A percentile compares a stretch with the other conserved stretches of the same genome.
phyloP scores from a whole-genome alignment of 345 rosid species.

The Eucalyptus virginea region DNA sequence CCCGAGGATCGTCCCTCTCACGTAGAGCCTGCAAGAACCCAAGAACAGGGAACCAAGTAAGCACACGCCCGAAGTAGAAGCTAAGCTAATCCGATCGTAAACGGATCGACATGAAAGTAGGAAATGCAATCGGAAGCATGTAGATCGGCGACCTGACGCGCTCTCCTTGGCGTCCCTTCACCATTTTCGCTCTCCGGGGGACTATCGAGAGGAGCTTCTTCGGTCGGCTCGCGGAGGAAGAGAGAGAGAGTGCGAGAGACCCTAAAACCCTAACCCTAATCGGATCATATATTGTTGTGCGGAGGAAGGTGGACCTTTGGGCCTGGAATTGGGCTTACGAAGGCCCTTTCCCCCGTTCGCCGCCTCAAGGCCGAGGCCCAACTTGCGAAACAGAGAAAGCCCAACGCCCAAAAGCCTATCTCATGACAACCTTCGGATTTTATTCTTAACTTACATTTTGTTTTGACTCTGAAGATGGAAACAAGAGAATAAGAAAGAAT shows the following conservation, averaged over 20 bases:
- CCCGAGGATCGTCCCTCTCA: constrained; percentile 75
- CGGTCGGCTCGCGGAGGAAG: background rate
- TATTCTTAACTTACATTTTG: background rate
- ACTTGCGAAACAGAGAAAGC: background rate
- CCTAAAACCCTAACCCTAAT: background rate
- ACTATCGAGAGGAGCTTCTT: background rate
- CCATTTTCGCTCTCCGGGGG: constrained; percentile 25
- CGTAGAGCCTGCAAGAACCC: constrained; percentile 46
- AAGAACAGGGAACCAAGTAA: background rate
- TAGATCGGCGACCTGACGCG: constrained; percentile 44
- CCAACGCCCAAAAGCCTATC: background rate
- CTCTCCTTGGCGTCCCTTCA: constrained; percentile 95
- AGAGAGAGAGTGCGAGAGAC: background rate
- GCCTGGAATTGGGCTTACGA: background rate
- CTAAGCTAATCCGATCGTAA: background rate
- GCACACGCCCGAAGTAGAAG: background rate
- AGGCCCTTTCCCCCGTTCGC: background rate
- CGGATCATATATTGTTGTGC: background rate
- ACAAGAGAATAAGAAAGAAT: background rate
- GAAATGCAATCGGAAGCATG: background rate
- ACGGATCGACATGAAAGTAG: background rate
- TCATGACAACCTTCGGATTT: background rate
- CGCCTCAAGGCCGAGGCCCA: background rate
- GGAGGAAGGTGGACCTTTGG: background rate
- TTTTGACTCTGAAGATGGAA: background rate